These are phyloP conservation scores for Pythium myriotylum DNA, from an alignment of 352 stramenopile species.

Conservation along the genomic window DNA sequence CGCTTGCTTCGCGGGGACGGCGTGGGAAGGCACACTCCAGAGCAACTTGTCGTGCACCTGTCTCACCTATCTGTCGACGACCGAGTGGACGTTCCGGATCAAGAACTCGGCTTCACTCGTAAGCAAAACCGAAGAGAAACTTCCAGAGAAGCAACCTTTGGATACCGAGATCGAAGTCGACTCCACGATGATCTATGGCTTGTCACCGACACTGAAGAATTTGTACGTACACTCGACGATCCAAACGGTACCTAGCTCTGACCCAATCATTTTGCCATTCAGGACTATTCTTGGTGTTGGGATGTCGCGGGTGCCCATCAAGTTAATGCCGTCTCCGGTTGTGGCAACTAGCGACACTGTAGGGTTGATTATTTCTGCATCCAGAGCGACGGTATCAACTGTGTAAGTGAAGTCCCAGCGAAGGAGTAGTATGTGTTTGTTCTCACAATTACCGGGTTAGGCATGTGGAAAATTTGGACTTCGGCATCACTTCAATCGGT, in stretches of 20 bases:
- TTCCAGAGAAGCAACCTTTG: no score
- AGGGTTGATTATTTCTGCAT: slow-evolving; percentile 1
- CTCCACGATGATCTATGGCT: slow-evolving; percentile 38
- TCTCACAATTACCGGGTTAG: no score
- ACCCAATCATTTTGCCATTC: not conserved
- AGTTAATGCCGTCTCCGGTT: not conserved
- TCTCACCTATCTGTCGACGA: slow-evolving; percentile 35
- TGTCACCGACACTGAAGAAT: slow-evolving; percentile 23
- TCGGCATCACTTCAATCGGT: not conserved
- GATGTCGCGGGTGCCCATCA: not conserved
- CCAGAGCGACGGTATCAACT: not conserved
- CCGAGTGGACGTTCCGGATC: slow-evolving; percentile 38
- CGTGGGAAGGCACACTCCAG: not conserved
- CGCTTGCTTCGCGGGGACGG: slow-evolving; percentile 21
- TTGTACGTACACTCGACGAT: slow-evolving; percentile 1
- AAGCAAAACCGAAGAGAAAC: slow-evolving; percentile 5
- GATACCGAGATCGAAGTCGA: slow-evolving; percentile 11
- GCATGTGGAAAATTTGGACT: not conserved
- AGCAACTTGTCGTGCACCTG: slow-evolving; percentile 54
- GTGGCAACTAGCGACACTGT: not conserved
- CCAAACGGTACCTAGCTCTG: no score
- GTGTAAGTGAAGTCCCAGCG: no score
- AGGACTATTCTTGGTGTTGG: slow-evolving; percentile 4
- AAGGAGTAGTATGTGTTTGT: no score
- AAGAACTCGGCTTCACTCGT: slow-evolving; percentile 8